Conservation (phyloP, 2,329 filamentous ascomycete genomes). For the Zymoseptoria tritici region DNA sequence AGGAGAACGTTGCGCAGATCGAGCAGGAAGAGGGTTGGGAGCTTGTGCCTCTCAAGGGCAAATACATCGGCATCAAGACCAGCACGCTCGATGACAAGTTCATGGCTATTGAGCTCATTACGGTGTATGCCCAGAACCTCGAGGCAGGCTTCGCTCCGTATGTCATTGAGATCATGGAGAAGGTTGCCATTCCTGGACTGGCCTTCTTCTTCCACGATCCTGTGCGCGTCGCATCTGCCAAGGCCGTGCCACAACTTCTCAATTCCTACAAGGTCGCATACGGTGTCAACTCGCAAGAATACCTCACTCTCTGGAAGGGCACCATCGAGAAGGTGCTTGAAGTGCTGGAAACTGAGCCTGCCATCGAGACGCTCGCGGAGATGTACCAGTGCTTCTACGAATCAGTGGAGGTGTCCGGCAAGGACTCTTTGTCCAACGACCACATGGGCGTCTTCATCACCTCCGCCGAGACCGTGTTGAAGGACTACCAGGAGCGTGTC, state of each 20-base stretch:
- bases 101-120: slow-evolving; percentile 97
- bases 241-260: slow-evolving; percentile 85
- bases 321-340: slow-evolving; percentile 89
- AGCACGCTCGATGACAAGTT: slow-evolving; percentile 97
- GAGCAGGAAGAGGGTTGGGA: slow-evolving; percentile 98
- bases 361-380: slow-evolving; percentile 91
- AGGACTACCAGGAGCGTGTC: slow-evolving; percentile 88
- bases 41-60: slow-evolving; percentile 90
- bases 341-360: slow-evolving; percentile 85
- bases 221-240: slow-evolving; percentile 88
- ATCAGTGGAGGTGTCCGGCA: slow-evolving; percentile 87
- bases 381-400: slow-evolving; percentile 99
- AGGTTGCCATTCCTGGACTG: slow-evolving; percentile 86
- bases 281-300: slow-evolving; percentile 69
- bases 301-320: slow-evolving; percentile 73
- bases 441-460: slow-evolving; percentile 87
- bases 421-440: slow-evolving; percentile 66
- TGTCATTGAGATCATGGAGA: slow-evolving; percentile 88
- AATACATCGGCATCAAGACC: slow-evolving; percentile 96
- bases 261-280: slow-evolving; percentile 92
- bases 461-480: slow-evolving; percentile 72
- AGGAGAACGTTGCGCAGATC: slow-evolving; percentile 85
- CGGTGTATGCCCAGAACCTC: slow-evolving; percentile 95
- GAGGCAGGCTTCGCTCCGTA: slow-evolving; percentile 88
- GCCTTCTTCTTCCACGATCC: slow-evolving; percentile 99